Percentiles rank a stretch among this genome's conserved stretches.
phyloP scores from a whole-genome alignment of 2,329 filamentous ascomycete species.

The Talaromyces sp. region DNA sequence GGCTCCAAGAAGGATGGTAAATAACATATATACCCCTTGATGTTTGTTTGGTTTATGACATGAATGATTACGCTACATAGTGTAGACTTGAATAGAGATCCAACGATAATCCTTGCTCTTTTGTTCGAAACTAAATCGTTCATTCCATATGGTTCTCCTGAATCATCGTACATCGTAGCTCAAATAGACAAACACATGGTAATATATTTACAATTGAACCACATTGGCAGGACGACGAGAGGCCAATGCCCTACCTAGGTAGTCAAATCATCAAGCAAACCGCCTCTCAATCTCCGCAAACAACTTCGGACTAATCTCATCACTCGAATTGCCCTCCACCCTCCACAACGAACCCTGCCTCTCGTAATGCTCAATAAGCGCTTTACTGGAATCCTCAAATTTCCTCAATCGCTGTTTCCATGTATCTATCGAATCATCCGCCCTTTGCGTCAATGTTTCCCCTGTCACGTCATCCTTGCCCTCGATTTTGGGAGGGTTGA shows the following conservation, averaged over 20 bases:
- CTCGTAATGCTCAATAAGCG: constrained; percentile 83
- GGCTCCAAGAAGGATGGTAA: background rate
- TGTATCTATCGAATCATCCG: constrained; percentile 81
- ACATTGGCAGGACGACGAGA: constrained; percentile 8
- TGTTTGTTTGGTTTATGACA: background rate
- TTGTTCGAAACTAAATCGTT: background rate
- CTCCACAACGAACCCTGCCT: constrained; percentile 78
- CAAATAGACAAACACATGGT: background rate
- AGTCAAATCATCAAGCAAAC: constrained; percentile 60
- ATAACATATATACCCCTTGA: constrained; percentile 8
- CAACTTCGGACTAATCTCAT: constrained; percentile 91
- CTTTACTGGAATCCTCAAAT: constrained; percentile 81
- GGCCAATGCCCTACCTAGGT: too few relatives aligned
- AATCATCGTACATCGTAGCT: background rate
- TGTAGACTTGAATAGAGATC: background rate
- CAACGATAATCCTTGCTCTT: too few relatives aligned
- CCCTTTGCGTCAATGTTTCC: constrained; percentile 72
- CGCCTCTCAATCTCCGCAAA: constrained; percentile 74
- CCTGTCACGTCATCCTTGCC: constrained; percentile 89
- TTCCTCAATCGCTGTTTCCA: constrained; percentile 75
- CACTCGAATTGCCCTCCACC: constrained; percentile 80
- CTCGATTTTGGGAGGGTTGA: constrained; percentile 74
- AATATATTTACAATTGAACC: background rate
- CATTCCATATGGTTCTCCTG: background rate
- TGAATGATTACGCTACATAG: background rate